Evolutionary conservation across 2,329 filamentous ascomycete genomes (phyloP).

Genomic region (Trichoderma koningii): DNA sequence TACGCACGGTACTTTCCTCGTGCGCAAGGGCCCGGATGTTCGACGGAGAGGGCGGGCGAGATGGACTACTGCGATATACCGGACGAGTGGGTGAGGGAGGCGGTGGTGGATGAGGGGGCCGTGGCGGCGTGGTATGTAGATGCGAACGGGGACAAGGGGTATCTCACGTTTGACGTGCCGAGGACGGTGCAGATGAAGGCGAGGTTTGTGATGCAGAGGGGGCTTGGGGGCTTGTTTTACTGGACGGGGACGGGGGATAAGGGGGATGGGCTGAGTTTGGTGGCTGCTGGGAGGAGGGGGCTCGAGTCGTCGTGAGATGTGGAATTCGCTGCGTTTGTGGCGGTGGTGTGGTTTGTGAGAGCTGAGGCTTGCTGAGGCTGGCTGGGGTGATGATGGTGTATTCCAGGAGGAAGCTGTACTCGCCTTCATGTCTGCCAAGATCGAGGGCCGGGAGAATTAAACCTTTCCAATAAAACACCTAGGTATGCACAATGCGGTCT

Average conservation of each 20-base stretch:
- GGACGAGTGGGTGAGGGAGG: slow-evolving; percentile 47
- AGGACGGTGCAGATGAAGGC: slow-evolving; percentile 63
- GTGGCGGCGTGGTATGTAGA: slow-evolving; percentile 62
- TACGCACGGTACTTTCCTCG: slow-evolving; percentile 65
- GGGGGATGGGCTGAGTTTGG: slow-evolving; percentile 55
- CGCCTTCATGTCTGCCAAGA: no score
- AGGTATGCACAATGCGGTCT: no score
- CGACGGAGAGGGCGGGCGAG: slow-evolving; percentile 51
- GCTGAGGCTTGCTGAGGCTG: not conserved
- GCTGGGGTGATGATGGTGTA: not conserved
- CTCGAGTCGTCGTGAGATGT: slow-evolving; percentile 36
- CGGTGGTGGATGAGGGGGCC: slow-evolving; percentile 51
- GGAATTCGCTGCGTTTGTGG: not conserved
- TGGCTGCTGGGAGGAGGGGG: slow-evolving; percentile 60
- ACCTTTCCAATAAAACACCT: no score
- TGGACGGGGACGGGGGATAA: slow-evolving; percentile 67
- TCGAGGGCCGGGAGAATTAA: no score
- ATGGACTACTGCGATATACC: slow-evolving; percentile 66
- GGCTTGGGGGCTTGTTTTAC: slow-evolving; percentile 66
- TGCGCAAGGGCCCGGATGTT: slow-evolving; percentile 55
- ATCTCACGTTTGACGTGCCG: slow-evolving; percentile 66
- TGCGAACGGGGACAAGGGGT: slow-evolving; percentile 45
- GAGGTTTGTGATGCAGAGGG: slow-evolving; percentile 55
- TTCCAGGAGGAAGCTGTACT: no score
- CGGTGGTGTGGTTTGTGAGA: not conserved